Evolutionary conservation across 495 filamentous ascomycete genomes (phyloP), one percentile per base, ranked within the genome.

Genomic region (Hyaloscypha variabilis): DNA sequence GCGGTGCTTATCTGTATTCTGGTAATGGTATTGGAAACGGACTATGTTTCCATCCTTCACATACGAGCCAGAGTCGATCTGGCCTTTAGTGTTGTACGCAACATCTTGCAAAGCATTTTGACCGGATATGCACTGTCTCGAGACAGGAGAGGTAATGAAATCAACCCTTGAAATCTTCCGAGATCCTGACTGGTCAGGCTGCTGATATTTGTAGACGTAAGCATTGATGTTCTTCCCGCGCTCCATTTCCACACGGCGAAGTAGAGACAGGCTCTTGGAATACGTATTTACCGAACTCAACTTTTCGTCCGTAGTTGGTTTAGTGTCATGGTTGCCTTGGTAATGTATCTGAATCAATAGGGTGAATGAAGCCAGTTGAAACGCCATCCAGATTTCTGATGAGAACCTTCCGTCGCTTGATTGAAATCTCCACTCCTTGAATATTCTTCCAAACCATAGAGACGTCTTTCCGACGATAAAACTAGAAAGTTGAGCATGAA

Each of bases 21-120:
- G 82, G 71, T 88, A 87, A 60, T 81, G 80, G 60, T 82, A 84
- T 60, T 83, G 80, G 79, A 87, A 88, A 30, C 79, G 77, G 31
- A 87, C 77, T 5, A 84, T 72, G 62, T 85, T 85, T 21, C 76
- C 79, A 65, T 83, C 83, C 62, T 82, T 83, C 68, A 85, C 76
- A 69, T 81, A 84, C 0, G 83, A 86, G 1, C 85, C 85, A 10
- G 77, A 77, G 29, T 80, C 77, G 59, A 87, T 79, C 53, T 83
- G 80, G 29, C 85, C 85, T 60, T 82, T 81, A 31, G 76, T 69
- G 68, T 87, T 83, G 69, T 86, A 88, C 49, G 81, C 77, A 6
- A 86, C 77, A 24, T 78, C 76, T 59, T 85, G 77, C 0, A 79
- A 76, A 42, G 81, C 69, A 61, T 80, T 74, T 25, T 77, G 68